These are phyloP conservation scores for Boeremia exigua DNA, from an alignment of 2,329 filamentous ascomycete genomes.

Conservation along the genomic window DNA sequence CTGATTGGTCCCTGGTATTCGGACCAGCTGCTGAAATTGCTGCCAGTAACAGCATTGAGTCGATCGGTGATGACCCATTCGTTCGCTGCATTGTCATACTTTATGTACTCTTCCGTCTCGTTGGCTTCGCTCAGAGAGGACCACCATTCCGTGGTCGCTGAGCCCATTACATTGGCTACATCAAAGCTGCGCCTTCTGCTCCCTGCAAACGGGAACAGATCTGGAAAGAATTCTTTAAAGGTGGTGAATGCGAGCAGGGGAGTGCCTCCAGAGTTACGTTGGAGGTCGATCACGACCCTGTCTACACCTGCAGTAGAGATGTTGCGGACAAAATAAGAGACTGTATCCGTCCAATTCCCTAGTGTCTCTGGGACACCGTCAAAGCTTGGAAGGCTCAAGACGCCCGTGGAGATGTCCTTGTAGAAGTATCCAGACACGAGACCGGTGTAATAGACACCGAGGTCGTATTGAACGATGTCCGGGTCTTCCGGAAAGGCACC, in stretches of 20 bases:
- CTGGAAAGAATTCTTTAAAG: conserved; percentile 59
- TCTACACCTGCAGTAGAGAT: conserved; percentile 54
- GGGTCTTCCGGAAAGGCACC: conserved; percentile 30
- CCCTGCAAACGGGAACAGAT: conserved; percentile 47
- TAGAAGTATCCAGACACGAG: conserved; percentile 52
- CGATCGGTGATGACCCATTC: conserved; percentile 24
- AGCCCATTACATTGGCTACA: conserved; percentile 20
- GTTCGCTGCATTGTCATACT: conserved; percentile 6
- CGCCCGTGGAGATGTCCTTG: conserved; percentile 46
- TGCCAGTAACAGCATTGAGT: conserved; percentile 20
- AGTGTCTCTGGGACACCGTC: conserved; percentile 14
- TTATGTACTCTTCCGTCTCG: not conserved
- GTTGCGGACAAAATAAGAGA: conserved; percentile 50
- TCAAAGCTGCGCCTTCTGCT: conserved; percentile 52
- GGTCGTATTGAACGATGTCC: conserved; percentile 21
- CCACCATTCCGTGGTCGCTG: conserved; percentile 10
- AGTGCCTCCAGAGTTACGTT: conserved; percentile 62
- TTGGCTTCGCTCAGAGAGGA: conserved; percentile 7
- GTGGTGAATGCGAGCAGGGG: conserved; percentile 33
- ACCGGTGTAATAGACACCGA: conserved; percentile 18
- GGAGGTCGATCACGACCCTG: conserved; percentile 66
- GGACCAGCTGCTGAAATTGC: conserved; percentile 48
- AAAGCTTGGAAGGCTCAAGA: conserved; percentile 51
- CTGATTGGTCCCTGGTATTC: conserved; percentile 43
- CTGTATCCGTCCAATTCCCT: conserved; percentile 30